phyloP scores from a whole-genome alignment of 371 early-diverging fungal species.

The Mortierella sp. region DNA sequence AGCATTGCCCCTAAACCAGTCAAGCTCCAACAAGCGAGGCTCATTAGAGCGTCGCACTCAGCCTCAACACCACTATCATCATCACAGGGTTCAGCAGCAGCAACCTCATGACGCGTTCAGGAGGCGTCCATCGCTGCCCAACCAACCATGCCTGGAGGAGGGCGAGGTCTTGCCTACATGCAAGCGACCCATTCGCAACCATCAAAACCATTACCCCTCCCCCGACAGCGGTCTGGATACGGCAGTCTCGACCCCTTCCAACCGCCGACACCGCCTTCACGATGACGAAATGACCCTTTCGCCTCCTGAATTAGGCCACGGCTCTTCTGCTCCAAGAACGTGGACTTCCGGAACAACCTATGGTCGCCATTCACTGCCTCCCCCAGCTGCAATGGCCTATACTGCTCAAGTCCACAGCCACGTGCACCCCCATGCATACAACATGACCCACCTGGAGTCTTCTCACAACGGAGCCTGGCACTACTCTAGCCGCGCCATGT shows the following conservation, averaged over 20 bases:
- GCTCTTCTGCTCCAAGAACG: constrained; percentile 2
- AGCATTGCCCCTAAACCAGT: constrained; percentile 20
- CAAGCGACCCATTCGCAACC: constrained; percentile 19
- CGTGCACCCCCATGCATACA: constrained; percentile 16
- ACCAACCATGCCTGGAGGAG: constrained; percentile 47
- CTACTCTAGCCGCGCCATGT: constrained; percentile 34
- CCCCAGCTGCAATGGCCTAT: constrained; percentile 4
- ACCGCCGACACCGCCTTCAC: constrained; percentile 3
- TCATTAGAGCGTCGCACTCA: constrained; percentile 11
- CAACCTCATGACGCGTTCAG: constrained; percentile 36
- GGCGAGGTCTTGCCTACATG: constrained; percentile 39
- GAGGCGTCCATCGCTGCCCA: constrained; percentile 46
- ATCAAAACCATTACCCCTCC: constrained; percentile 39
- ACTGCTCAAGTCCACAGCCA: constrained; percentile 7
- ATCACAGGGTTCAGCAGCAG: constrained; percentile 15
- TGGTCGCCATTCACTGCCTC: constrained; percentile 38
- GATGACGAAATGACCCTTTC: constrained; percentile 25
- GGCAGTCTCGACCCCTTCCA: neutral
- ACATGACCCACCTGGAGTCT: constrained; percentile 9
- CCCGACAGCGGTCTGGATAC: constrained; percentile 34
- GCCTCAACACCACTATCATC: constrained; percentile 12
- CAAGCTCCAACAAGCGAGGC: constrained; percentile 34
- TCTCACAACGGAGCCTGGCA: constrained; percentile 11
- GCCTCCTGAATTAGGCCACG: constrained; percentile 9
- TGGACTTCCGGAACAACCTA: constrained; percentile 13